A percentile compares a stretch with the other conserved stretches of the same genome.
Evolutionary conservation across 2,329 filamentous ascomycete genomes (phyloP).

Genomic region (Venturia asperata): DNA sequence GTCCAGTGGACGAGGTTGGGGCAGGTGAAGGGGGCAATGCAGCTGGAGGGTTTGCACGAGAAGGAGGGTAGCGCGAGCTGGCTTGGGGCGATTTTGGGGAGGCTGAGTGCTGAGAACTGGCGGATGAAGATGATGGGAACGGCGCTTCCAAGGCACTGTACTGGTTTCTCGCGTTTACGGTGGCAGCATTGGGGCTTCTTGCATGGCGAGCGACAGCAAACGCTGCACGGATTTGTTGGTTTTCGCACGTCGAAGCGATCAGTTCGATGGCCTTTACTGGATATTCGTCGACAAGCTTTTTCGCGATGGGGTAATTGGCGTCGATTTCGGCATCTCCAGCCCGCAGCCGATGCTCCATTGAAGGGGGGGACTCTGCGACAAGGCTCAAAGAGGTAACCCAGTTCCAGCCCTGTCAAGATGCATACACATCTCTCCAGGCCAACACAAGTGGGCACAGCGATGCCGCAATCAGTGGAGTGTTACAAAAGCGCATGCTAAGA

Average conservation of each 20-base stretch:
- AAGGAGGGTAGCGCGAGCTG: not conserved
- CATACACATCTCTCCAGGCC: not conserved
- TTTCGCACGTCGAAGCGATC: not conserved
- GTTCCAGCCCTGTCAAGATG: not conserved
- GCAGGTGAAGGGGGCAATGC: not conserved
- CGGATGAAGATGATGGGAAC: not conserved
- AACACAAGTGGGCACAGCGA: too few relatives aligned
- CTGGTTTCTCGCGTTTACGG: not conserved
- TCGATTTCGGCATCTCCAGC: not conserved
- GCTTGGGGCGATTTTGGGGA: not conserved
- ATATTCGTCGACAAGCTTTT: not conserved
- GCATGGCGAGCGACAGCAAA: not conserved
- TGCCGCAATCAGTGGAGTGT: too few relatives aligned
- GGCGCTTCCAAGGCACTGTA: not conserved
- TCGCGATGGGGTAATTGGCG: not conserved
- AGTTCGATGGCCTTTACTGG: not conserved
- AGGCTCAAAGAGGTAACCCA: not conserved
- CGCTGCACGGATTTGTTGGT: not conserved
- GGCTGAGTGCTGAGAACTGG: slow-evolving; percentile 1
- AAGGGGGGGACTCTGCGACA: not conserved
- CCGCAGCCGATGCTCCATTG: not conserved
- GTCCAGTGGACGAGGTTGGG: not conserved
- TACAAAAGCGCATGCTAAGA: not conserved
- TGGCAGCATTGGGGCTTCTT: not conserved
- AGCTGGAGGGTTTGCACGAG: not conserved